These are phyloP conservation scores for Podochytrium sp. DNA, from an alignment of 192 early-diverging fungal genomes.

Conservation along the genomic window DNA sequence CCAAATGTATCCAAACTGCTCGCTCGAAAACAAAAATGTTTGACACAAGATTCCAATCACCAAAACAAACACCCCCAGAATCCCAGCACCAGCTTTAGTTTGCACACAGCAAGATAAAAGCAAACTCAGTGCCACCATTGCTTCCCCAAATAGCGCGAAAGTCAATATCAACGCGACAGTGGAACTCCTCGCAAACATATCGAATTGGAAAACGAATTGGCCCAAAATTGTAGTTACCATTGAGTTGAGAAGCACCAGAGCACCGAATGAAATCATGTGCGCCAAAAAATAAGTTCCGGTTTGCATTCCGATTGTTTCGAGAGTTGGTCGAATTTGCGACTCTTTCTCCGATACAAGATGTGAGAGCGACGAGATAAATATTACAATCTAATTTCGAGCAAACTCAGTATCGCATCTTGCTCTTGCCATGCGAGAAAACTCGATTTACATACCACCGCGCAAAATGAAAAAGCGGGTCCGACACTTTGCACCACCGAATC, in stretches of 20 bases:
- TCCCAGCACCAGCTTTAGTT: constrained; percentile 49
- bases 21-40: constrained; percentile 41
- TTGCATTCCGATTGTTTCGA: constrained; percentile 65
- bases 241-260: constrained; percentile 51
- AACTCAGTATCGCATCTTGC: not conserved
- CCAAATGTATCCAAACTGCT: constrained; percentile 40
- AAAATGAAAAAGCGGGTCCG: constrained; percentile 49
- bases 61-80: constrained; percentile 72
- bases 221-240: constrained; percentile 56
- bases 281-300: constrained; percentile 56
- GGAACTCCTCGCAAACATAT: constrained; percentile 52
- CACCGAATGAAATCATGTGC: constrained; percentile 48
- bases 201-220: constrained; percentile 52
- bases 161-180: constrained; percentile 47
- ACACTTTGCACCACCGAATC: constrained; percentile 58
- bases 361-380: constrained; percentile 53
- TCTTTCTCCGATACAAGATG: constrained; percentile 67
- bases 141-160: constrained; percentile 64
- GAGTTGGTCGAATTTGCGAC: constrained; percentile 53
- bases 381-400: constrained; percentile 23
- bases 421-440: not conserved
- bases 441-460: constrained; percentile 13
- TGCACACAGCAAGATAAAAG: constrained; percentile 63
- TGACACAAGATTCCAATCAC: constrained; percentile 68
- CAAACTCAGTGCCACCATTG: constrained; percentile 64